phyloP scores from a whole-genome alignment of 805 yeast species.

The Metschnikowia reukaufii region DNA sequence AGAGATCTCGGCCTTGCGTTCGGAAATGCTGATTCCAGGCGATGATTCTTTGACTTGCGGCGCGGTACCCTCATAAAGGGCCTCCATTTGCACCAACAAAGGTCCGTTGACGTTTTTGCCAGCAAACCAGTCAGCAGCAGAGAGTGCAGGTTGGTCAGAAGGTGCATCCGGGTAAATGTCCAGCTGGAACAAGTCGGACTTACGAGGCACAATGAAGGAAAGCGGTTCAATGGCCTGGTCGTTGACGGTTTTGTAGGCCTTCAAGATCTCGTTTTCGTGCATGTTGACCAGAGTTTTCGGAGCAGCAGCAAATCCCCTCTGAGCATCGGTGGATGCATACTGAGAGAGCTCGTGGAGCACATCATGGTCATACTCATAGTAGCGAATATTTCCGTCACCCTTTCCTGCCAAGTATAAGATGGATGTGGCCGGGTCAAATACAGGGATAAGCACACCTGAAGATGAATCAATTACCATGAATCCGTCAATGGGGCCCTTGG shows the following conservation, averaged over 20 bases:
- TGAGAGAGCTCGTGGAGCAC: constrained; percentile 83
- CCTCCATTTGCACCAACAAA: constrained; percentile 68
- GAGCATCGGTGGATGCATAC: constrained; percentile 85
- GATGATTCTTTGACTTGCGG: constrained; percentile 47
- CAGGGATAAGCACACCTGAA: constrained; percentile 92
- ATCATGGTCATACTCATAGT: constrained; percentile 79
- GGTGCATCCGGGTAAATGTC: constrained; percentile 94
- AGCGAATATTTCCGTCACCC: constrained; percentile 97
- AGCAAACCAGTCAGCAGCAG: constrained; percentile 73
- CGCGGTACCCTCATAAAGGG: constrained; percentile 72
- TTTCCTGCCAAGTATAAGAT: constrained; percentile 91
- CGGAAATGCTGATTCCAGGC: constrained; percentile 33
- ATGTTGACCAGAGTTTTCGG: constrained; percentile 82
- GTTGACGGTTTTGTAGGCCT: constrained; percentile 81
- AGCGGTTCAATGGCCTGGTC: constrained; percentile 87
- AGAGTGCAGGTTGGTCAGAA: constrained; percentile 71
- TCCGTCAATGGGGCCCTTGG: constrained; percentile 85
- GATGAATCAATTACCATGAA: constrained; percentile 84
- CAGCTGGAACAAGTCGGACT: constrained; percentile 86
- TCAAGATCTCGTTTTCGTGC: constrained; percentile 79
- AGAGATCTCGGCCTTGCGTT: constrained; percentile 15
- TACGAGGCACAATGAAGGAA: constrained; percentile 91
- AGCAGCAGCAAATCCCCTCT: constrained; percentile 90
- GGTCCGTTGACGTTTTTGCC: constrained; percentile 89
- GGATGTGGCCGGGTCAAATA: constrained; percentile 77